A percentile compares a stretch with the other conserved stretches of the same genome.
Evolutionary conservation across 73 alveolate genomes (phyloP).

Genomic region (Paramecium pentaurelia): DNA sequence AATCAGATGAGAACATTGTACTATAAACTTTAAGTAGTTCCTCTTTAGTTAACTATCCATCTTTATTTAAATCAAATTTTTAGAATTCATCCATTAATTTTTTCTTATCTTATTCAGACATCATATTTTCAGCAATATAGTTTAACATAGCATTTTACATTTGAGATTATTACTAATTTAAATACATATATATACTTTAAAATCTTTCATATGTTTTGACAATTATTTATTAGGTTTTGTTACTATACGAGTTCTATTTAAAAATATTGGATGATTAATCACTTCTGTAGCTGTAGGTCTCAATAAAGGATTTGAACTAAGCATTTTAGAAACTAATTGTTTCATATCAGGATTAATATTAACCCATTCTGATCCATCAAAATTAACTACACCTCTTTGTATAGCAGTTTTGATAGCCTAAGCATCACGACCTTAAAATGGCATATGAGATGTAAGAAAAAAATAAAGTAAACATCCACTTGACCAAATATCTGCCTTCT

Average conservation of each 20-base stretch:
- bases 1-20: background rate
- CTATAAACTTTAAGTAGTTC: background rate
- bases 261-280: background rate
- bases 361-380: background rate
- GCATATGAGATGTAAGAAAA: conserved; percentile 16
- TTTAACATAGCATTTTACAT: background rate
- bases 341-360: background rate
- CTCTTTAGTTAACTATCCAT: conserved; percentile 4
- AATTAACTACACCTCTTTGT: conserved; percentile 15
- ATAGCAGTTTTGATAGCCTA: background rate
- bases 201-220: background rate
- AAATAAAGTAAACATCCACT: conserved; percentile 40
- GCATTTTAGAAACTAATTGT: background rate
- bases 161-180: background rate
- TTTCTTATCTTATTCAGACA: conserved; percentile 12
- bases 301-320: background rate
- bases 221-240: background rate
- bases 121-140: conserved; percentile 22
- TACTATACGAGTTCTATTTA: background rate
- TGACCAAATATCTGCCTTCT: conserved; percentile 11
- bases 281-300: conserved; percentile 36
- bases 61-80: background rate
- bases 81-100: background rate
- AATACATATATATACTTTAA: background rate
- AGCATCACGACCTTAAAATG: background rate